phyloP scores from a whole-genome alignment of 2,329 filamentous ascomycete genomes.

The Lasiodiplodia sp. region DNA sequence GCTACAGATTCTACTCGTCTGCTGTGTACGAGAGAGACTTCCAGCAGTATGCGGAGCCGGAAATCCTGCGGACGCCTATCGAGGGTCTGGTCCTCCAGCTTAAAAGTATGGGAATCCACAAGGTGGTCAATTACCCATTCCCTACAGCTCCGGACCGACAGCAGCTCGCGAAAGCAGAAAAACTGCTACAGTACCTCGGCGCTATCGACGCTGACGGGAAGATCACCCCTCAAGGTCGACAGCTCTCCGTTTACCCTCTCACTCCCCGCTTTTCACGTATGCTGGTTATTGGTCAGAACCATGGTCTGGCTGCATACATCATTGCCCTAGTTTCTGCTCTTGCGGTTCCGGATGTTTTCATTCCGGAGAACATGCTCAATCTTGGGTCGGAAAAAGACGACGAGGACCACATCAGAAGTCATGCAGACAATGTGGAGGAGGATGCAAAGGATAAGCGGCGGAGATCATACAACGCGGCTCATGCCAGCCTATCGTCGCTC shows the following conservation, averaged over 20 bases:
- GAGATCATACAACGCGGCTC: constrained; percentile 72
- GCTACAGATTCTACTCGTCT: constrained; percentile 92
- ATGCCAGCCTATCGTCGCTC: constrained; percentile 78
- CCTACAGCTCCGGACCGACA: constrained; percentile 84
- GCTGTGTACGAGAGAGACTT: constrained; percentile 94
- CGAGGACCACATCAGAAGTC: constrained; percentile 59
- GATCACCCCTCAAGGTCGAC: constrained; percentile 79
- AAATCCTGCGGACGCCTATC: constrained; percentile 88
- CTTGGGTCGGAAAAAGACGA: constrained; percentile 57
- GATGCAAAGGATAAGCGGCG: constrained; percentile 71
- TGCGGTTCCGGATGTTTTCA: constrained; percentile 86
- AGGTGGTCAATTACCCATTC: constrained; percentile 94
- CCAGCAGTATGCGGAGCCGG: constrained; percentile 82
- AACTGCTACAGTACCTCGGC: constrained; percentile 82
- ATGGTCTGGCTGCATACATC: constrained; percentile 83
- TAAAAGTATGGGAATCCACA: constrained; percentile 91
- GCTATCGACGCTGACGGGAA: constrained; percentile 76
- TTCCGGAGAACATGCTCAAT: constrained; percentile 80
- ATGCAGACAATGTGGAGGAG: constrained; percentile 75
- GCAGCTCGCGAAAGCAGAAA: constrained; percentile 83
- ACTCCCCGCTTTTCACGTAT: constrained; percentile 92
- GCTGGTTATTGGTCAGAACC: constrained; percentile 83
- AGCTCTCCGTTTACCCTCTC: constrained; percentile 88
- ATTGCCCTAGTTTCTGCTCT: constrained; percentile 88
- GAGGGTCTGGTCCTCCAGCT: constrained; percentile 89